Conservation (phyloP, 805 yeast species). For the Cyberlindnera sargentensis region DNA sequence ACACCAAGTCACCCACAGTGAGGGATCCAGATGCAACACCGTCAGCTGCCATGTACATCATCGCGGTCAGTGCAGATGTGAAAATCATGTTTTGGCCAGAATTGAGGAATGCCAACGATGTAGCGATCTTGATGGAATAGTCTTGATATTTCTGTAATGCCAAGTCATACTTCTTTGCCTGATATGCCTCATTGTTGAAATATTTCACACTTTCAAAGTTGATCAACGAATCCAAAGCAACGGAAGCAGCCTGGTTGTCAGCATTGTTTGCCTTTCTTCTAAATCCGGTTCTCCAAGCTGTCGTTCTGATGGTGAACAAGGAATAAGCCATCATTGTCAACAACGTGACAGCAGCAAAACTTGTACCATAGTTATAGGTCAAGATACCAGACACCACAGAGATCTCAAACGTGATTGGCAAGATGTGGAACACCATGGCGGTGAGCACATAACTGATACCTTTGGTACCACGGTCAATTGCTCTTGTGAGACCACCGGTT, state of each 20-base stretch:
- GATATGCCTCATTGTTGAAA: conserved; percentile 83
- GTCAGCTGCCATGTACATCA: conserved; percentile 97
- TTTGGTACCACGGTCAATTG: conserved; percentile 95
- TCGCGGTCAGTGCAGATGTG: conserved; percentile 84
- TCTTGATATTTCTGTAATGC: conserved; percentile 70
- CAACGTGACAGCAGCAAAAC: conserved; percentile 85
- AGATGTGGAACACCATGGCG: conserved; percentile 96
- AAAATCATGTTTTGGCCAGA: conserved; percentile 77
- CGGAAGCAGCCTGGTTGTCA: conserved; percentile 92
- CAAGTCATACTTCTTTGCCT: conserved; percentile 69
- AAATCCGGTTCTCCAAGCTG: conserved; percentile 94
- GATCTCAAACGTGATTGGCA: conserved; percentile 90
- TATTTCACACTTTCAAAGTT: conserved; percentile 93
- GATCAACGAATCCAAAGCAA: conserved; percentile 88
- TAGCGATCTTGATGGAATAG: conserved; percentile 69
- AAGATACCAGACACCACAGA: conserved; percentile 88
- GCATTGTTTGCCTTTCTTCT: conserved; percentile 87
- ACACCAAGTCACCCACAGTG: conserved; percentile 90
- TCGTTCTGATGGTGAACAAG: conserved; percentile 79
- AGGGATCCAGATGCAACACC: conserved; percentile 81
- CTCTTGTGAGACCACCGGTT: conserved; percentile 94
- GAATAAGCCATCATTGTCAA: conserved; percentile 87
- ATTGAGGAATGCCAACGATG: conserved; percentile 71
- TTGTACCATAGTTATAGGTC: conserved; percentile 84
- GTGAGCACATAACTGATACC: conserved; percentile 90